Percentiles rank a stretch among this genome's conserved stretches.
Conservation (phyloP, 2,329 filamentous ascomycete genomes). For the Tolypocladium pustulatum region DNA sequence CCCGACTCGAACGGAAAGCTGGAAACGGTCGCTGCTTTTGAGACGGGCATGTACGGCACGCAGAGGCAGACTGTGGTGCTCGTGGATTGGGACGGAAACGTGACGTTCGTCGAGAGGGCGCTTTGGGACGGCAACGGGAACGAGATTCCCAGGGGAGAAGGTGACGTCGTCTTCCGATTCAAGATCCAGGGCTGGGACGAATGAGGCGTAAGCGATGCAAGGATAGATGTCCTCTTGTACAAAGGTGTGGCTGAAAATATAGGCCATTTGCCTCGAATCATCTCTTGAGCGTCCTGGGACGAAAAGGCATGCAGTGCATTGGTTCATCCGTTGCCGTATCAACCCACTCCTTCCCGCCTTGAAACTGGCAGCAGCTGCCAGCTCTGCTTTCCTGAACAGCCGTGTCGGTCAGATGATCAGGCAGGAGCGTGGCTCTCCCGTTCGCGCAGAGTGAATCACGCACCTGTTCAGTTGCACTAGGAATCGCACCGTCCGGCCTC, state of each 20-base stretch:
- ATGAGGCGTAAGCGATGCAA: neutral
- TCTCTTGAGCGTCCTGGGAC: neutral
- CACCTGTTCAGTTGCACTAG: neutral
- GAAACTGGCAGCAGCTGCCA: neutral
- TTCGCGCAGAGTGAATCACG: neutral
- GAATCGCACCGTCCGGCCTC: neutral
- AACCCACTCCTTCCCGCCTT: neutral
- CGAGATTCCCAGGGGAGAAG: slow-evolving; percentile 39
- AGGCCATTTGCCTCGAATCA: neutral
- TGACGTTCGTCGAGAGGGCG: slow-evolving; percentile 48
- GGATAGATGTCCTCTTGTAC: neutral
- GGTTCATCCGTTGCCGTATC: neutral
- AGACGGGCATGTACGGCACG: slow-evolving; percentile 53
- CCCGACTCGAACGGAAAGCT: slow-evolving; percentile 23
- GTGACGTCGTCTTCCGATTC: slow-evolving; percentile 46
- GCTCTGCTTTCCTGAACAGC: neutral
- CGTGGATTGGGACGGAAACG: slow-evolving; percentile 52
- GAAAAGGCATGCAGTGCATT: neutral
- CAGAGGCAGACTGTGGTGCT: slow-evolving; percentile 54
- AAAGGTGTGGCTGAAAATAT: neutral
- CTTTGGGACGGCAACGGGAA: slow-evolving; percentile 50
- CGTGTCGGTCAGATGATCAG: neutral
- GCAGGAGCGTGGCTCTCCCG: neutral
- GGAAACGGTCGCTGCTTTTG: slow-evolving; percentile 29
- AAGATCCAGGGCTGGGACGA: slow-evolving; percentile 42